Evolutionary conservation across 2,329 filamentous ascomycete species (phyloP).

Genomic region (Phialophora tarda): DNA sequence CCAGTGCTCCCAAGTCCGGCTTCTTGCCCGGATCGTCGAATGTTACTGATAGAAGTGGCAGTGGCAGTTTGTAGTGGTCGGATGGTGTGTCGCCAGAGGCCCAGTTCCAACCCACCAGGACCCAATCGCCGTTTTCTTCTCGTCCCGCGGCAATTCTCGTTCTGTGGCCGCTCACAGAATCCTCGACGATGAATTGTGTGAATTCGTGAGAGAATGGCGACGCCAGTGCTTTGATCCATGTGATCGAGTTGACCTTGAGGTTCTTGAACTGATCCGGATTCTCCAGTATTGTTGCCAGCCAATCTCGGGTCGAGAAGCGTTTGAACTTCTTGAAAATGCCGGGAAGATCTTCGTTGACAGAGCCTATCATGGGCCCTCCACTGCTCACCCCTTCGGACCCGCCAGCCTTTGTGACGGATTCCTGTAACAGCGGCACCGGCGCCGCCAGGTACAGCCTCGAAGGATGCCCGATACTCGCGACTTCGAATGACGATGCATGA

Average conservation of each 20-base stretch:
- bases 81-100: constrained; percentile 28
- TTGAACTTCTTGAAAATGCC: constrained; percentile 20
- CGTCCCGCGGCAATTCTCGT: constrained; percentile 32
- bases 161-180: constrained; percentile 24
- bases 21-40: constrained; percentile 20
- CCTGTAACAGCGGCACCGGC: not conserved
- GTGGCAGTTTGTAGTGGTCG: constrained; percentile 33
- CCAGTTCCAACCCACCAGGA: constrained; percentile 32
- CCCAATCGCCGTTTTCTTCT: constrained; percentile 36
- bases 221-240: constrained; percentile 38
- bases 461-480: not conserved
- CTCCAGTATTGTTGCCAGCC: constrained; percentile 15
- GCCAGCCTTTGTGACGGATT: not conserved
- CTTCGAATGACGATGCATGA: constrained; percentile 31
- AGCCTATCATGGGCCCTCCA: not conserved
- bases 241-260: constrained; percentile 32
- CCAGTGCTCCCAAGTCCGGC: constrained; percentile 25
- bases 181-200: constrained; percentile 36
- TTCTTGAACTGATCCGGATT: constrained; percentile 11
- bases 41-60: constrained; percentile 33
- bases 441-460: constrained; percentile 2
- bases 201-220: constrained; percentile 39
- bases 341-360: constrained; percentile 8
- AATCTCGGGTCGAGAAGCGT: constrained; percentile 26
- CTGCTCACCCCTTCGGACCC: not conserved